phyloP scores from a whole-genome alignment of 2,329 filamentous ascomycete genomes.

The Paecilomyces niveus region DNA sequence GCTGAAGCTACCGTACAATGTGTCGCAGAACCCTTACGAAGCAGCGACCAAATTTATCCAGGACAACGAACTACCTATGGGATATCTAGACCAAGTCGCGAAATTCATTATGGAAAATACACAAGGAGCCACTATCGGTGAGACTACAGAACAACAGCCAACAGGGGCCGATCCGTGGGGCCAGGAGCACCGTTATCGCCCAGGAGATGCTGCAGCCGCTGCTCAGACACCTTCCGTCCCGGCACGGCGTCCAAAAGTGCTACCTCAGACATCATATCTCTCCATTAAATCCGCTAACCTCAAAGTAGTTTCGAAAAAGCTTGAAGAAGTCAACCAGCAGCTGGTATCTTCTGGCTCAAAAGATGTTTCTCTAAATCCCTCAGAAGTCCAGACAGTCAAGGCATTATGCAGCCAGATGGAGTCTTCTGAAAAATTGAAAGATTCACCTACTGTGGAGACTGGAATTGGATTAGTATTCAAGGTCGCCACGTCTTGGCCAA shows the following conservation, averaged over 20 bases:
- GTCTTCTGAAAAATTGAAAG: conserved; percentile 24
- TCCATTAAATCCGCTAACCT: conserved; percentile 67
- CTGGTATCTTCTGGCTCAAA: conserved; percentile 66
- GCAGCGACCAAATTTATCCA: conserved; percentile 84
- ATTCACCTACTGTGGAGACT: conserved; percentile 42
- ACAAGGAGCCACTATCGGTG: conserved; percentile 74
- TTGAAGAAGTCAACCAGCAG: conserved; percentile 62
- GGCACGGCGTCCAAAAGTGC: conserved; percentile 47
- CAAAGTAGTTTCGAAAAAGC: conserved; percentile 66
- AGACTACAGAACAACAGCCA: conserved; percentile 39
- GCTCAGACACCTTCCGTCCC: conserved; percentile 21
- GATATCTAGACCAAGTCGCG: conserved; percentile 84
- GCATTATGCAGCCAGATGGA: conserved; percentile 59
- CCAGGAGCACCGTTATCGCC: conserved; percentile 69
- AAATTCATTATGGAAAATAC: conserved; percentile 91
- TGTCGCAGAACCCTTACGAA: conserved; percentile 87
- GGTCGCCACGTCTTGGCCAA: conserved; percentile 72
- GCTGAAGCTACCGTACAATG: conserved; percentile 88
- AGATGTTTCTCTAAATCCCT: conserved; percentile 64
- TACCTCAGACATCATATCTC: conserved; percentile 76
- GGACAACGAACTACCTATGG: conserved; percentile 79
- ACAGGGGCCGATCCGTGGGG: conserved; percentile 66
- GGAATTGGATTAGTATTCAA: conserved; percentile 62
- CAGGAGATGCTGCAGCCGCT: conserved; percentile 53
- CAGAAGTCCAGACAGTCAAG: conserved; percentile 59